Conservation (phyloP, 2,329 filamentous ascomycete species). For the Curvularia eragrostidis region DNA sequence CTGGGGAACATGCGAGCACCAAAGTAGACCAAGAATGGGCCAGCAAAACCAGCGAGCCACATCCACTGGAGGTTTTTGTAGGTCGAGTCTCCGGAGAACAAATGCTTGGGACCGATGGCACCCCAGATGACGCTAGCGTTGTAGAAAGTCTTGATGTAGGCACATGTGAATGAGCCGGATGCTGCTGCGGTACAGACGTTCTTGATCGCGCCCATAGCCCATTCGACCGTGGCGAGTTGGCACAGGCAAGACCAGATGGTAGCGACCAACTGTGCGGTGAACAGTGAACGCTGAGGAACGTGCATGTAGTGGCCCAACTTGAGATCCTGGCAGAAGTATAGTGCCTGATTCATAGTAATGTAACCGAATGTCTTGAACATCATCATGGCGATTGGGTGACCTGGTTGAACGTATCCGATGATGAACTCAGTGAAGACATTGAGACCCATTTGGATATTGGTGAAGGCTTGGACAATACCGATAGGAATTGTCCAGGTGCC, state of each 20-base stretch:
- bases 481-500: background rate
- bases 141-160: conserved; percentile 1
- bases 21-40: background rate
- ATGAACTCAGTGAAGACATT: background rate
- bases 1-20: background rate
- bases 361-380: conserved; percentile 1
- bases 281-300: background rate
- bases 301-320: background rate
- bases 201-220: background rate
- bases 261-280: background rate
- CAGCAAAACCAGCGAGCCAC: background rate
- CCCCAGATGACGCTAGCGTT: conserved; percentile 1
- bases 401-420: background rate
- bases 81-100: background rate
- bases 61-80: background rate
- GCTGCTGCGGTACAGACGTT: background rate
- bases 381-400: background rate
- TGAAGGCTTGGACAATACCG: background rate
- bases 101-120: background rate
- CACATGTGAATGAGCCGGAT: background rate
- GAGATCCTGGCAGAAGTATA: conserved; percentile 1
- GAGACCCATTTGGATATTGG: conserved; percentile 1
- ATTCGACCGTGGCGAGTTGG: background rate
- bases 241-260: background rate
- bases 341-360: background rate